Conservation (phyloP, 2,329 filamentous ascomycete species). For the Colletotrichum melonis region DNA sequence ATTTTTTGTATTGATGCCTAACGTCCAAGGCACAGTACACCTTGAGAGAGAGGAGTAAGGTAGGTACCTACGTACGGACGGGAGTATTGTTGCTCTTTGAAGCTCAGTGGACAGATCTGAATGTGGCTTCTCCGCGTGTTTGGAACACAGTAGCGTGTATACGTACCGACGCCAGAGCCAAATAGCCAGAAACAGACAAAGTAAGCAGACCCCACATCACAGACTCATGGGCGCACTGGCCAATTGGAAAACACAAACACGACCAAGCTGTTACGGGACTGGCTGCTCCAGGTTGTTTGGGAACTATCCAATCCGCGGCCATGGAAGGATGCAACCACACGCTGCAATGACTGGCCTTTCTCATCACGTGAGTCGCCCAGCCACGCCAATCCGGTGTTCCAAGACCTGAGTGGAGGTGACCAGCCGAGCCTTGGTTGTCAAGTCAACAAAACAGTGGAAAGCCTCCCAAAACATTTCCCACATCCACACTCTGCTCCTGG, state of each 20-base stretch:
- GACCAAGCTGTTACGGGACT: conserved; percentile 20
- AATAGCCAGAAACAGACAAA: conserved; percentile 36
- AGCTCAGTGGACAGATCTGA: neutral
- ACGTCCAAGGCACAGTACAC: neutral
- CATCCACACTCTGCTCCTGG: conserved; percentile 26
- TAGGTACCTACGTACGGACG: too few relatives aligned
- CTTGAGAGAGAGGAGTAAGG: neutral
- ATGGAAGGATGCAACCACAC: neutral
- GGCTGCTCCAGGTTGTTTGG: conserved; percentile 12
- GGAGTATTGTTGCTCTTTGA: conserved; percentile 16
- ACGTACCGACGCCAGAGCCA: conserved; percentile 34
- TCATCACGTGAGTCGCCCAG: conserved; percentile 22
- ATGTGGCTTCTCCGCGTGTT: conserved; percentile 18
- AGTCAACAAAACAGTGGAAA: conserved; percentile 31
- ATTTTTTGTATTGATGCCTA: conserved; percentile 16
- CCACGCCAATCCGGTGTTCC: conserved; percentile 14
- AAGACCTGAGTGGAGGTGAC: conserved; percentile 26
- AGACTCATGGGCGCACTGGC: neutral
- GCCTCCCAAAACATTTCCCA: conserved; percentile 31
- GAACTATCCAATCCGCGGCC: neutral
- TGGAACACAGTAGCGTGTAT: conserved; percentile 14
- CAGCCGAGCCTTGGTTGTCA: conserved; percentile 27
- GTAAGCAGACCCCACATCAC: conserved; percentile 33
- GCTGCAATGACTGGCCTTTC: neutral
- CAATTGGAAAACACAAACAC: conserved; percentile 23